Percentiles rank a stretch among this genome's conserved stretches.
Conservation (phyloP, 192 early-diverging fungal genomes). For the Dispira simplex region DNA sequence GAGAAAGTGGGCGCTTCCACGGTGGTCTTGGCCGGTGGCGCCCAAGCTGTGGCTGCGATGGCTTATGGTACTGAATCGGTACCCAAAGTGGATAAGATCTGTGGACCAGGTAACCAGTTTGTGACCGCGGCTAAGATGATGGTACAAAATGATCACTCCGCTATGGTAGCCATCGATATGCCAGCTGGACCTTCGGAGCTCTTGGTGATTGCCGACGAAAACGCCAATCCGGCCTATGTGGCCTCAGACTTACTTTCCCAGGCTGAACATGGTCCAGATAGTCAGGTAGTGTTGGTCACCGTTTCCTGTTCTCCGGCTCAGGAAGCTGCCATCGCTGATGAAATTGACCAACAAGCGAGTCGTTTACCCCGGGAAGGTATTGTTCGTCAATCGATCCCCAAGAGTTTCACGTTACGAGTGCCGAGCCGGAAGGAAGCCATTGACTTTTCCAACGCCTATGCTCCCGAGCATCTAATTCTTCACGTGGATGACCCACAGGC, state of each 20-base stretch:
- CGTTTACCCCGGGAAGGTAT: slow-evolving; percentile 78
- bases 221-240: slow-evolving; percentile 76
- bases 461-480: slow-evolving; percentile 96
- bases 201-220: slow-evolving; percentile 86
- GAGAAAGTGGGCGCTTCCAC: slow-evolving; percentile 90
- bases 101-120: slow-evolving; percentile 98
- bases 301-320: slow-evolving; percentile 52
- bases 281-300: slow-evolving; percentile 88
- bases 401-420: slow-evolving; percentile 65
- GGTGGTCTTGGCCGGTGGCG: slow-evolving; percentile 88
- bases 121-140: slow-evolving; percentile 99
- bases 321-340: slow-evolving; percentile 55
- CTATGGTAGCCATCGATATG: slow-evolving; percentile 96
- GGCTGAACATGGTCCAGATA: slow-evolving; percentile 95
- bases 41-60: slow-evolving; percentile 96
- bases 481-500: slow-evolving; percentile 63
- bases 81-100: slow-evolving; percentile 99
- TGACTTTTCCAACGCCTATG: slow-evolving; percentile 89
- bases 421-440: slow-evolving; percentile 60
- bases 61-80: slow-evolving; percentile 95
- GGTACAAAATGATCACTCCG: slow-evolving; percentile 86
- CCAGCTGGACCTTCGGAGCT: slow-evolving; percentile 99
- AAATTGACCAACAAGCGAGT: slow-evolving; percentile 70
- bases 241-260: slow-evolving; percentile 92
- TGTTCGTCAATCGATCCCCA: slow-evolving; percentile 73